Evolutionary conservation across 2,329 filamentous ascomycete genomes (phyloP), one percentile per base, ranked within the genome.

Genomic region (Fusarium longipes): DNA sequence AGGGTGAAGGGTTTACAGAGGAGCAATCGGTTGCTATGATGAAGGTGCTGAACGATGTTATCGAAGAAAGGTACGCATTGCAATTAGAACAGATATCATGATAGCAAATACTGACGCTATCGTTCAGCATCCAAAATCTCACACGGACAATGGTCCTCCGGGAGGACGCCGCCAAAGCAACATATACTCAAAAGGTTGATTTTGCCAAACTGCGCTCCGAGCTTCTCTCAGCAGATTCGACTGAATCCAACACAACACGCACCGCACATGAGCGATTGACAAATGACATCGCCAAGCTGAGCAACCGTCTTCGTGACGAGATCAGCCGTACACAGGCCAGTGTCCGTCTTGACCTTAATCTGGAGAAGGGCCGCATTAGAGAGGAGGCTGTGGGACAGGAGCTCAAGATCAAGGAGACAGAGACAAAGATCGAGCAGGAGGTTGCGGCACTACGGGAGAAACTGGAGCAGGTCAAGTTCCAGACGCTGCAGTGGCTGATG

Each of bases 361-460:
- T 99, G 43, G 96, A 99, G 77, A 99, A 99, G 82, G 96, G 96
- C 15, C 87, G 96, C 65, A 99, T 98, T 71, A 85, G 96, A 65
- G 96, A 99, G 81, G 96, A 99, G 83, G 93, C 94, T 18, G 96
- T 97, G 70, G 91, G 92, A 58, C 96, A 98, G 82, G 96, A 99
- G 80, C 88, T 99, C 80, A 96, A 97, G 83, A 93, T 99, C 75
- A 97, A 97, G 83, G 96, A 99, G 86, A 98, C 96, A 14, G 96
- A 99, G 82, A 97, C 94, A 58, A 90, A 96, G 80, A 98, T 99
- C 74, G 96, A 99, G 83, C 95, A 98, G 81, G 96, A 98, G 83
- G 93, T 96, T 53, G 95, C 95, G 38, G 91, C 91, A 30, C 79
- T 99, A 76, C 85, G 93, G 70, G 96, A 98, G 83, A 91, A 96